Evolutionary conservation across 305 asterid genomes (phyloP), one percentile per base, ranked within the genome.

Genomic region (Fraxinus platypoda): DNA sequence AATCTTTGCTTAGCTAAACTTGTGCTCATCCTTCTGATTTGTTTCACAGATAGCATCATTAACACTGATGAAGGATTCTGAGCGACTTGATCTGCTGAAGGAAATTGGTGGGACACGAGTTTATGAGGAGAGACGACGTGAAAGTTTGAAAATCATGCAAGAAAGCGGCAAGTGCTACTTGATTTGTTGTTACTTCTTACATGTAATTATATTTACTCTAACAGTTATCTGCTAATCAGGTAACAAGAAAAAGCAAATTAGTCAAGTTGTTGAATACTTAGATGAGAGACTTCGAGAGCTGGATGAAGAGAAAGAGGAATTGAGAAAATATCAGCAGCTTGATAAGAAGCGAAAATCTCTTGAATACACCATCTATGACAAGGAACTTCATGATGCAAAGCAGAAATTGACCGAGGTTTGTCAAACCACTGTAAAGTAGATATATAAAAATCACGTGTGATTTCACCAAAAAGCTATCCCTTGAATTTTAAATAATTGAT

Each of bases 81-180:
- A 96, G 89, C 92, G 99, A 77, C 92, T 96, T 87, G 98, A 96
- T 89, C 90, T 96, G 85, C 94, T 96, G 87, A 96, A 96, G 90
- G 99, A 96, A 94, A 96, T 96, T 89, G 99, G 98, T 71, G 99
- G 99, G 74, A 94, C 99, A 78, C 93, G 98, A 83, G 99, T 96
- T 78, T 96, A 96, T 83, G 99, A 96, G 83, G 99, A 96, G 91
- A 91, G 98, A 87, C 97, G 98, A 35, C 97, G 95, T 78, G 98
- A 96, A 91, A 96, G 98, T 87, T 89, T 93, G 92, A 96, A 94
- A 87, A 94, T 94, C 87, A 90, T 96, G 99, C 97, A 94, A 87
- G 98, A 96, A 80, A 96, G 97, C 71, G 98, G 99, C 84, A 89
- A 89, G 92, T 90, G 81, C 70, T 77, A 33, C 77, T 82, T 79